These are phyloP conservation scores for Neurospora cerealis DNA, from an alignment of 495 filamentous ascomycete genomes.

Conservation along the genomic window DNA sequence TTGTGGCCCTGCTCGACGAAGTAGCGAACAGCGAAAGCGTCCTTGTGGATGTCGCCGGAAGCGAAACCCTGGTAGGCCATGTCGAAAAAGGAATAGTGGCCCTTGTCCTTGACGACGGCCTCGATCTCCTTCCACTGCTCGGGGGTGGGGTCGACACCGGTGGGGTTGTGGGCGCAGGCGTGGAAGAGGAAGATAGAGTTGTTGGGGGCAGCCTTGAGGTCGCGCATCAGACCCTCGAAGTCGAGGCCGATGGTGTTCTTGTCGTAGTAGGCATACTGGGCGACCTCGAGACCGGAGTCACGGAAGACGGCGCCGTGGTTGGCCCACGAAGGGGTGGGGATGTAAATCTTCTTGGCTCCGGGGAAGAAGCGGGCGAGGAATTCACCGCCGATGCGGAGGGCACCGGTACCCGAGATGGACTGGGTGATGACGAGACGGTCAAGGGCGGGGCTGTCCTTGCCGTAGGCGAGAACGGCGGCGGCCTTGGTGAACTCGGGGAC, in stretches of 20 bases:
- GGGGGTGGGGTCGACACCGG: slow-evolving; percentile 86
- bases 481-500: slow-evolving; percentile 87
- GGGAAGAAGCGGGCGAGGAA: slow-evolving; percentile 90
- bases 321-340: slow-evolving; percentile 93
- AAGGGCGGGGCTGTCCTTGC: slow-evolving; percentile 62
- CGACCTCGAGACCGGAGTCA: slow-evolving; percentile 81
- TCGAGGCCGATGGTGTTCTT: slow-evolving; percentile 97
- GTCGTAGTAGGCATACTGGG: slow-evolving; percentile 97
- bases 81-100: slow-evolving; percentile 95
- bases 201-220: slow-evolving; percentile 82
- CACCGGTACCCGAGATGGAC: slow-evolving; percentile 95
- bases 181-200: slow-evolving; percentile 87
- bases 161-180: slow-evolving; percentile 98
- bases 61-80: slow-evolving; percentile 99
- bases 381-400: slow-evolving; percentile 85
- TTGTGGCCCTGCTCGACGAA: slow-evolving; percentile 90
- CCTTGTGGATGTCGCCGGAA: slow-evolving; percentile 78
- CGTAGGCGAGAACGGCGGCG: slow-evolving; percentile 84
- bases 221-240: slow-evolving; percentile 85
- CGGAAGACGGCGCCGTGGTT: slow-evolving; percentile 96
- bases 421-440: slow-evolving; percentile 87
- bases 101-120: slow-evolving; percentile 78
- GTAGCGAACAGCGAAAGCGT: slow-evolving; percentile 86
- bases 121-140: slow-evolving; percentile 92
- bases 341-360: slow-evolving; percentile 83